Conservation (phyloP, 2,329 filamentous ascomycete species). For the Penicillium freii region DNA sequence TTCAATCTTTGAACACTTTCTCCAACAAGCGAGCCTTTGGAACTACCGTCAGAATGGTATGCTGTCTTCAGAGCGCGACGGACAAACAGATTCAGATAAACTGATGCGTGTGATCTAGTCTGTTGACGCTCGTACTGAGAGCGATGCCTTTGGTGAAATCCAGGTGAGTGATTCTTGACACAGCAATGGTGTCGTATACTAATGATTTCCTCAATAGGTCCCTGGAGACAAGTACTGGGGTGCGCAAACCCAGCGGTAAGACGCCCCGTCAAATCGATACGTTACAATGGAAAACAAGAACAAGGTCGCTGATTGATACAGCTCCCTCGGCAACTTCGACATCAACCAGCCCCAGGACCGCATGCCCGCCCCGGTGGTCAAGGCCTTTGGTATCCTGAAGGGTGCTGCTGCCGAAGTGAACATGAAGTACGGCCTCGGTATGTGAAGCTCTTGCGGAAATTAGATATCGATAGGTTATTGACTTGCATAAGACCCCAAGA, state of each 20-base stretch:
- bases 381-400: conserved; percentile 95
- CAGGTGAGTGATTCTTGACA: conserved; percentile 49
- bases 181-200: conserved; percentile 9
- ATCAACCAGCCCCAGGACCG: conserved; percentile 99
- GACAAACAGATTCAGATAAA: not conserved
- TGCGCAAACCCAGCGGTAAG: conserved; percentile 83
- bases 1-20: conserved; percentile 30
- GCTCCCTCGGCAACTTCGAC: conserved; percentile 91
- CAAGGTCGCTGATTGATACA: conserved; percentile 30
- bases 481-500: conserved; percentile 67
- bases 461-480: conserved; percentile 6
- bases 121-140: conserved; percentile 71
- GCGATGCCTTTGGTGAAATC: conserved; percentile 96
- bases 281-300: not conserved
- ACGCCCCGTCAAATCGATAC: conserved; percentile 5
- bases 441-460: conserved; percentile 13
- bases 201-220: conserved; percentile 51
- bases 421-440: conserved; percentile 83
- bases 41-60: conserved; percentile 41
- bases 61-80: conserved; percentile 2
- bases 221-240: conserved; percentile 96
- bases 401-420: conserved; percentile 94
- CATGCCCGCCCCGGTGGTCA: conserved; percentile 90
- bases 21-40: conserved; percentile 37
- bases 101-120: conserved; percentile 28